A percentile compares a stretch with the other conserved stretches of the same genome.
Conservation (phyloP, 192 early-diverging fungal genomes). For the Backusella luteola region DNA sequence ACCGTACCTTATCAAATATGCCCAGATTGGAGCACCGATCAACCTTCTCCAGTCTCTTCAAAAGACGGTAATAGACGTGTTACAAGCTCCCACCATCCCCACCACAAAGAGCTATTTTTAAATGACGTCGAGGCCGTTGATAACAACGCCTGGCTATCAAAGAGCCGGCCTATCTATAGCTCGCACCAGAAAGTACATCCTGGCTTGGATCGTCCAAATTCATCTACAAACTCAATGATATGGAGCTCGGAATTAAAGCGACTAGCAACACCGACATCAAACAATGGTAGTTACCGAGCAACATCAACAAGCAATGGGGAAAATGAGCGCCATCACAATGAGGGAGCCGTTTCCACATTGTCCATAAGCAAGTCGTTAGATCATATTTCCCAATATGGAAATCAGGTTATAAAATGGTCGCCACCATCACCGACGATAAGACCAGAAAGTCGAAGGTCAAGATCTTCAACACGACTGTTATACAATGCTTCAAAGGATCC, state of each 20-base stretch:
- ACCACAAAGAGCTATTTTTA: not conserved
- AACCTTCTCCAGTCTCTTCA: not conserved
- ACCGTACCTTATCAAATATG: slow-evolving; percentile 3
- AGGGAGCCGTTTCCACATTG: not conserved
- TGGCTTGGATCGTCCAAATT: not conserved
- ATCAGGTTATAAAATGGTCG: slow-evolving; percentile 6
- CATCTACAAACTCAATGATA: slow-evolving; percentile 2
- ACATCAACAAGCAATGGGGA: not conserved
- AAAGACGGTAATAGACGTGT: not conserved
- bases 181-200: slow-evolving; percentile 14
- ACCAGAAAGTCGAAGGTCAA: not conserved
- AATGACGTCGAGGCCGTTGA: not conserved
- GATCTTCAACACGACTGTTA: not conserved
- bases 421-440: not conserved
- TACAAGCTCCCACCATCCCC: not conserved
- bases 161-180: slow-evolving; percentile 5
- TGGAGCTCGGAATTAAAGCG: not conserved
- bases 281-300: not conserved
- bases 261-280: not conserved
- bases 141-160: not conserved
- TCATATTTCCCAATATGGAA: slow-evolving; percentile 2
- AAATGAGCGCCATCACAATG: not conserved
- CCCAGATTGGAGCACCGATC: slow-evolving; percentile 8
- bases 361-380: not conserved
- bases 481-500: not conserved